phyloP scores from a whole-genome alignment of 495 filamentous ascomycete genomes.

The Aspergillus cristatus region DNA sequence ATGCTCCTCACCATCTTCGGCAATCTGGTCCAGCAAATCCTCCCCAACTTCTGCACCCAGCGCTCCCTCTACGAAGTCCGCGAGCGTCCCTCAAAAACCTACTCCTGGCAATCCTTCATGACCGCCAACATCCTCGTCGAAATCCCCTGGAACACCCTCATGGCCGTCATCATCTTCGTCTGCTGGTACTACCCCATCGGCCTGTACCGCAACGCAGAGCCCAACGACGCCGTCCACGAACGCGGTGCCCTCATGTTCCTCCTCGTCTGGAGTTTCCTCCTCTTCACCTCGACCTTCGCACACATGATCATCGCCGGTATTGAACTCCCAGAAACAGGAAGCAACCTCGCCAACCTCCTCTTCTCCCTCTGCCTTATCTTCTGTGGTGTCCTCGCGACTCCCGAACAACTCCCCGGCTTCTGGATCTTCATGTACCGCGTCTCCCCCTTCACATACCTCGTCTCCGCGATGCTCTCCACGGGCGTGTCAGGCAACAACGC shows the following conservation, averaged over 20 bases:
- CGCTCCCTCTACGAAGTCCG: conserved; percentile 64
- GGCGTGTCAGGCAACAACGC: conserved; percentile 50
- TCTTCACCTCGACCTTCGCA: conserved; percentile 54
- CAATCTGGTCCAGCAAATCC: conserved; percentile 69
- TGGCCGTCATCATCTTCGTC: conserved; percentile 52
- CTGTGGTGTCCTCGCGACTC: conserved; percentile 58
- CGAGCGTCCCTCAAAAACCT: conserved; percentile 62
- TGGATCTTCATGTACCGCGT: conserved; percentile 82
- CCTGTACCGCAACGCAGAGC: conserved; percentile 43
- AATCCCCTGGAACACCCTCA: conserved; percentile 63
- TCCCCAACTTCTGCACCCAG: conserved; percentile 61
- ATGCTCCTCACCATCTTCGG: conserved; percentile 77
- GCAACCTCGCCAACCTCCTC: conserved; percentile 51
- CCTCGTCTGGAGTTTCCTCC: conserved; percentile 44
- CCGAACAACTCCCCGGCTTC: conserved; percentile 54
- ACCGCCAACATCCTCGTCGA: conserved; percentile 62
- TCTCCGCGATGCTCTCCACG: conserved; percentile 53
- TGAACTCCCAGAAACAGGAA: conserved; percentile 52
- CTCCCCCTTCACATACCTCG: conserved; percentile 64
- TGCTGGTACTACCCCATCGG: conserved; percentile 66
- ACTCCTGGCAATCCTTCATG: conserved; percentile 68
- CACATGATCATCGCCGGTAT: conserved; percentile 59
- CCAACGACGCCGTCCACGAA: conserved; percentile 34
- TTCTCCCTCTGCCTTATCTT: conserved; percentile 57
- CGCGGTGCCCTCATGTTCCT: conserved; percentile 53